Base-by-base conservation (phyloP, 2,329 filamentous ascomycete species). In the Trichoderma koningiopsis region DNA sequence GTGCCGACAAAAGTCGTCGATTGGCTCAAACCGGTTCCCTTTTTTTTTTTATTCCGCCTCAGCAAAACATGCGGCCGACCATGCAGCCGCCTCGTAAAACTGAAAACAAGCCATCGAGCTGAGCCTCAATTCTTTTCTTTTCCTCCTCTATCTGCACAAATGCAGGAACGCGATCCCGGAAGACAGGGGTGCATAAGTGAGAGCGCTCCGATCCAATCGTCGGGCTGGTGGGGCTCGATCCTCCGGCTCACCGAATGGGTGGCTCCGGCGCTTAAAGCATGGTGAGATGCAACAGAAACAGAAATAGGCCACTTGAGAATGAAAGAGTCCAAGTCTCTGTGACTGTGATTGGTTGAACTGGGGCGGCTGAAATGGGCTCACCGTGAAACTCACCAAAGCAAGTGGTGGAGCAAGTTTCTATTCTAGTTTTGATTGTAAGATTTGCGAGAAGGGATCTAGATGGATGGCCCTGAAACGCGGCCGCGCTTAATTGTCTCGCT, bases 191-290 rank as follows among this genome's bases (percentile, higher is more conserved):
- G 29, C 35, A 6, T 6, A 4, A 43, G 40, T 7, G 40, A 43
- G 63, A 69, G 55, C 61, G 7, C 49, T 65, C 55, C 53, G 53
- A 53, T 59, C 68, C 68, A 69, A 69, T 69, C 55, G 61, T 53
- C 68, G 19, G 68, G 60, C 13, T 14, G 35, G 63, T 70, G 68
- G 68, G 63, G 68, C 68, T 16, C 24, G 40, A 57, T 56, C 52
- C 49, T 70, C 68, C 61, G 68, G 68, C 68, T 29, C 57, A 58
- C 65, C 59, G 59, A 35, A 47, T 27, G 29, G 24, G 37, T 33
- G 5, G 5, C 33, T 19, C 59, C 55, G 60, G 69, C 69, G 69
- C 65, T 68, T 70, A 70, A 64, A 64, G 22, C 13, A 14, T 49
- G n/a, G 47, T 49, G n/a, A 49, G 47, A 49, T 49, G 22, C 52